Evolutionary conservation across 176 grass and related monocot genomes (phyloP).

Genomic region (Carex scoparia): DNA sequence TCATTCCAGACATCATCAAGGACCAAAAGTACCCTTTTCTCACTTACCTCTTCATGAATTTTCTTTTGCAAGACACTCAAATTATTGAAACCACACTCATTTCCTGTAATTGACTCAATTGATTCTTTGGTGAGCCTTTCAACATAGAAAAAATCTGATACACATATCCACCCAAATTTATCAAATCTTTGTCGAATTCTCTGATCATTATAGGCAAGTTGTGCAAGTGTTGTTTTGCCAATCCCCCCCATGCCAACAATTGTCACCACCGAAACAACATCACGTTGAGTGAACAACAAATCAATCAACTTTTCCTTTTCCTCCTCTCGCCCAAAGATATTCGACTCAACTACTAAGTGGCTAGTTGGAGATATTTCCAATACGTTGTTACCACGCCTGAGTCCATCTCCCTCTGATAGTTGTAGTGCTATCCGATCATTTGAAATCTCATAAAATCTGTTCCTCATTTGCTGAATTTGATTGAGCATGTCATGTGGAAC

Average conservation of each 20-base stretch:
- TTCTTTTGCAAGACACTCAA: constrained; percentile 30
- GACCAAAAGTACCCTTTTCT: constrained; percentile 9
- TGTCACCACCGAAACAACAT: constrained; percentile 24
- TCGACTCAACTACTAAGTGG: background rate
- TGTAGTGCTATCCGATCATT: no score
- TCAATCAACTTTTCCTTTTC: constrained; percentile 27
- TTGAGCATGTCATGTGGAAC: no score
- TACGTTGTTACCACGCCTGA: no score
- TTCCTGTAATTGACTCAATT: background rate
- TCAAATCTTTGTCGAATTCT: constrained; percentile 22
- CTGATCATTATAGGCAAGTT: constrained; percentile 29
- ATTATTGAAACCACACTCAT: background rate
- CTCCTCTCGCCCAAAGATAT: background rate
- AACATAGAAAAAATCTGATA: background rate
- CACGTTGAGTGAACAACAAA: background rate
- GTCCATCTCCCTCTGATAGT: no score
- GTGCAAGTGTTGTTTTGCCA: constrained; percentile 41
- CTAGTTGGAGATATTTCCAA: no score
- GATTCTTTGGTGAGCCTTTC: background rate
- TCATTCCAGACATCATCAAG: constrained; percentile 25
- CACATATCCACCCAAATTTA: background rate
- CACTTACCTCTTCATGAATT: constrained; percentile 1
- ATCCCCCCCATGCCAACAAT: constrained; percentile 38
- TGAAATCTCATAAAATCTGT: no score
- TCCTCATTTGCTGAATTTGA: no score